Percentiles rank a stretch among this genome's conserved stretches.
These are phyloP conservation scores for Colletotrichum caudatum DNA, from an alignment of 2,329 filamentous ascomycete genomes.

Conservation along the genomic window DNA sequence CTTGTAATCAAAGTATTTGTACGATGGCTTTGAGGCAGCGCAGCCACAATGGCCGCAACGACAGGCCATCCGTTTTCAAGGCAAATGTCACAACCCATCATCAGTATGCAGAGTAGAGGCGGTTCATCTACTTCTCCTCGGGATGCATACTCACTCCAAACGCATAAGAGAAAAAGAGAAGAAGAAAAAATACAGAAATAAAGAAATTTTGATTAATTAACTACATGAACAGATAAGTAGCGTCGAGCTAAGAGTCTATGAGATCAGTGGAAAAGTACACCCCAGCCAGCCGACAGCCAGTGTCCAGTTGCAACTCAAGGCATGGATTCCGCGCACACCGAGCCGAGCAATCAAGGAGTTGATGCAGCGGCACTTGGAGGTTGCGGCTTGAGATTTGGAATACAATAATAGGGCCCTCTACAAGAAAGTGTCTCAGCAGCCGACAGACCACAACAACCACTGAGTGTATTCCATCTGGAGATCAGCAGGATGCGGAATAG, in stretches of 20 bases:
- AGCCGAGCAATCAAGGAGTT: neutral
- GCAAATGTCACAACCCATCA: neutral
- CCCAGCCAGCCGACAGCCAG: neutral
- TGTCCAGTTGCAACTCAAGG: neutral
- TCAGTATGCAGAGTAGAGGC: conserved; percentile 2
- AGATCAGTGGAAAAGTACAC: too few relatives aligned
- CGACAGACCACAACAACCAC: neutral
- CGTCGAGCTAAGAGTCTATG: too few relatives aligned
- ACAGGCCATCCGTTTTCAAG: neutral
- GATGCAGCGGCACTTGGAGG: neutral
- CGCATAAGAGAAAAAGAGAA: too few relatives aligned
- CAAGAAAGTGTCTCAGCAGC: neutral
- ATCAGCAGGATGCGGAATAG: neutral
- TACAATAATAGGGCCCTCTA: too few relatives aligned
- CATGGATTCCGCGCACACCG: neutral
- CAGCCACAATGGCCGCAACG: neutral
- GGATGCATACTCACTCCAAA: too few relatives aligned
- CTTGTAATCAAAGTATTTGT: neutral
- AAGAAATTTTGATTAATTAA: too few relatives aligned
- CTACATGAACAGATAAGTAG: too few relatives aligned
- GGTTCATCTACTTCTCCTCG: too few relatives aligned
- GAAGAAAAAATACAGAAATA: too few relatives aligned
- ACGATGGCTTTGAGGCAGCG: neutral
- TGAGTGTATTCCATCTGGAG: neutral
- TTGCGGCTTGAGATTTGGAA: neutral